phyloP scores from a whole-genome alignment of 257 asterid species.

The Solanum rostratum region DNA sequence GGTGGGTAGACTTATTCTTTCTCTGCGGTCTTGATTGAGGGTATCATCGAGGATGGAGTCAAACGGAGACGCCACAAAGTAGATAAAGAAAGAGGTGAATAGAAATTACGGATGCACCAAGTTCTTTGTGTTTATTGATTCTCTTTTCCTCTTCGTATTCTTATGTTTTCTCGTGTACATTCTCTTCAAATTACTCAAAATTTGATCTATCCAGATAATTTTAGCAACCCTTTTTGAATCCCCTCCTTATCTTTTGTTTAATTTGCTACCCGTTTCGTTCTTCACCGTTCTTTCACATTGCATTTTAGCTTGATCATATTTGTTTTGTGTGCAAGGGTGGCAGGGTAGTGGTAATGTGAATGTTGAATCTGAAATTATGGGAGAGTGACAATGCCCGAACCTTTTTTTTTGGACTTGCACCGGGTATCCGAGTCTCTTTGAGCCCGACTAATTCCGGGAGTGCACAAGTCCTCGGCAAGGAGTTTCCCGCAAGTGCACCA shows the following conservation, averaged over 20 bases:
- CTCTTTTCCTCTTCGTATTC: neutral
- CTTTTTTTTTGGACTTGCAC: too few species aligned
- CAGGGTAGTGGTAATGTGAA: neutral
- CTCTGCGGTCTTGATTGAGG: neutral
- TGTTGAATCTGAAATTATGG: neutral
- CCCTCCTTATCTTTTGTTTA: neutral
- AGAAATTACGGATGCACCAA: slow-evolving; percentile 15
- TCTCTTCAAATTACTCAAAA: neutral
- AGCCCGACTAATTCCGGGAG: too few species aligned
- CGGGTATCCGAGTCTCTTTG: too few species aligned
- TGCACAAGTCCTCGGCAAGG: too few species aligned
- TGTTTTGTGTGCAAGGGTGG: neutral
- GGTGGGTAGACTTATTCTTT: neutral
- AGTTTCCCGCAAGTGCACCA: too few species aligned
- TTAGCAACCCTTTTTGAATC: neutral
- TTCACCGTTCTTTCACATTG: neutral
- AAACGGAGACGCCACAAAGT: neutral
- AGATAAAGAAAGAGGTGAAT: neutral
- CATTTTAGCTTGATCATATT: neutral
- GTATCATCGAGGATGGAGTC: neutral
- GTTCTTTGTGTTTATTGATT: slow-evolving; percentile 16
- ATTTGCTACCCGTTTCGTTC: neutral
- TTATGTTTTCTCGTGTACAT: neutral
- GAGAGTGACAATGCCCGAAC: neutral
- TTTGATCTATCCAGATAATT: neutral